Evolutionary conservation across 345 rosid species (phyloP), one percentile per base, ranked within the genome.

Genomic region (Sisymbrium irio): DNA sequence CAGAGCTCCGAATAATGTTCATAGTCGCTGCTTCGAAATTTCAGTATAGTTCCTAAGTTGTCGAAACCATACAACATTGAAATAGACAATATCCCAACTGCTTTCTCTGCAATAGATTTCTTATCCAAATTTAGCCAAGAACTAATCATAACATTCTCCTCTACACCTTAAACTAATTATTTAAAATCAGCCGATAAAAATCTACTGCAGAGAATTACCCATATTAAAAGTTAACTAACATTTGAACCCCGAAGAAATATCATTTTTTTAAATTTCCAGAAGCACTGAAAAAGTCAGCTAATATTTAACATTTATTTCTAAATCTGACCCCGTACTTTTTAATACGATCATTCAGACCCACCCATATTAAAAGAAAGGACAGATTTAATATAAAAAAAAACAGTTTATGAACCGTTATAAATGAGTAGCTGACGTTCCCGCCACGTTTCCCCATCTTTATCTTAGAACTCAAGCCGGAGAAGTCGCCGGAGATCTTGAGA

Each of bases 401-500:
- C n/a, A n/a, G n/a, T n/a, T n/a, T 17, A 55, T 1, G 39, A 65
- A 47, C 47, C 68, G 55, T 66, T 74, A 55, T 74, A 55, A 3
- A 58, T 66, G n/a, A n/a, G n/a, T n/a, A 66, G 42, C 66, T 74
- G 72, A 66, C 51, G 35, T 49, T 32, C 14, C 27, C 69, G 14
- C 2, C 3, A 41, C 6, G 7, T 62, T 62, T 47, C 20, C 61
- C 42, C 42, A 20, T 44, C 36, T 63, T 14, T 5, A 44, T 18
- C 7, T 83, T 66, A 83, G 5, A 76, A 20, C 12, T 88, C 84
- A 0, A 88, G 82, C 9, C 88, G 85, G 22, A 88, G 93, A 76
- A 88, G 79, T 13, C 93, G 85, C 58, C 90, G 75, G 69, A 88
- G 87, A 63, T 86, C 88, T 53, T 87, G 80, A 65, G 90, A 85